A percentile compares a stretch with the other conserved stretches of the same genome.
Evolutionary conservation across 176 grass and related monocot species (phyloP).

Genomic region (Urochloa ruziziensis): DNA sequence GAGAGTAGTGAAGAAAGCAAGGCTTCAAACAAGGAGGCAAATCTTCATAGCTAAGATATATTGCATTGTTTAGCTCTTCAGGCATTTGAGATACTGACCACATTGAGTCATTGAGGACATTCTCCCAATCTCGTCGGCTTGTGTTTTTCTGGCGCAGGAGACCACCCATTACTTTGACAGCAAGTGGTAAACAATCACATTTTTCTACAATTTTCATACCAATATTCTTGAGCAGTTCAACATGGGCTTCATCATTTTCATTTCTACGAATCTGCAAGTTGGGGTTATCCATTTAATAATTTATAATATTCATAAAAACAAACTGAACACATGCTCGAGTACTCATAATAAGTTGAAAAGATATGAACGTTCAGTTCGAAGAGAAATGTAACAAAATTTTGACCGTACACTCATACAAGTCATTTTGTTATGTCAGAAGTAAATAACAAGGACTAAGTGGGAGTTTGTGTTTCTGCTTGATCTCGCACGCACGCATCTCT

Average conservation of each 20-base stretch:
- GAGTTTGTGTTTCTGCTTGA: too few relatives aligned
- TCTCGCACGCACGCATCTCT: too few relatives aligned
- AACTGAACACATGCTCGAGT: too few relatives aligned
- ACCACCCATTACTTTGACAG: conserved; percentile 45
- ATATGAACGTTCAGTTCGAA: too few relatives aligned
- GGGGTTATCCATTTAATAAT: neutral
- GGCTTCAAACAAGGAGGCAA: conserved; percentile 10
- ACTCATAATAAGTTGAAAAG: too few relatives aligned
- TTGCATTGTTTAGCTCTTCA: conserved; percentile 6
- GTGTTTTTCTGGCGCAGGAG: neutral
- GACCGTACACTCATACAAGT: too few relatives aligned
- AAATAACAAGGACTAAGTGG: too few relatives aligned
- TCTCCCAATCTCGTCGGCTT: neutral
- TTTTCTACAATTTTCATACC: conserved; percentile 32
- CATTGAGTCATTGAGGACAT: neutral
- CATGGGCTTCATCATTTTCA: neutral
- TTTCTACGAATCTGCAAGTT: conserved; percentile 10
- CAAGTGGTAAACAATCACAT: conserved; percentile 53
- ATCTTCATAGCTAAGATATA: conserved; percentile 33
- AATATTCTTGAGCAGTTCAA: conserved; percentile 14
- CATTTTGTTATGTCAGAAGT: too few relatives aligned
- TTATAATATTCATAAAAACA: neutral
- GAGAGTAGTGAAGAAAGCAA: conserved; percentile 32
- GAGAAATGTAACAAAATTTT: too few relatives aligned
- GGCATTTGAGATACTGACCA: conserved; percentile 21